Base-by-base conservation (phyloP, 768 basidiomycete genomes). In the Serendipita indica region DNA sequence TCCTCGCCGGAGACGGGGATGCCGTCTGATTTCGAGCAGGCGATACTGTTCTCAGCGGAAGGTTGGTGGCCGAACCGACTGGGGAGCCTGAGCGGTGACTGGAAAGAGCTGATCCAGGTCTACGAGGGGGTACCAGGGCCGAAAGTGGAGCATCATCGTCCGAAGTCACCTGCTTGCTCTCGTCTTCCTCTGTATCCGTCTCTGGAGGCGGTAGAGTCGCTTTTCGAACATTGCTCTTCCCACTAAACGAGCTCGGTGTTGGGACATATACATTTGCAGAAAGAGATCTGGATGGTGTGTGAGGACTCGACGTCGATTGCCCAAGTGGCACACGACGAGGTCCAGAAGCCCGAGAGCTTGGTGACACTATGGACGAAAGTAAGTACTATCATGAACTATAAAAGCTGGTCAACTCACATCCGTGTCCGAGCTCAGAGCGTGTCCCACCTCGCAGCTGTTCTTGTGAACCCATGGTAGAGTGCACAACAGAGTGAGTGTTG, bases 91-190 rank as follows among this genome's bases (percentile, higher is more conserved):
- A 69, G 3, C 62, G 62, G 7, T 66, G 66, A 25, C 76, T 35
- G 3, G 61, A 76, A 10, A 71, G 66, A 1, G 82, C 74, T 62
- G 82, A 84, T 16, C 82, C 84, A 14, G 86, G 84, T 33, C 86
- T 75, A 49, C 73, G 76, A 10, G 86, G 84, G 0, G 73, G 73
- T 4, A 84, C 70, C 33, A 86, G 72, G 1, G 71, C 74, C 0
- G 83, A 81, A 33, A 89, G 73, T 12, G 86, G 86, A 1, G 80
- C 77, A 63, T 82, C 73, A 60, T 84, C 77, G 0, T 67, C 71
- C n/a, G 74, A 74, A 57, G 43, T 35, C 68, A 64, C 57, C 67
- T 65, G 2, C 64, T 65, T 33, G 13, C 65, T 63, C 7, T 67
- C 69, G n/a, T 71, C 70, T 6, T 68, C 71, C 2, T 68, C 67